phyloP scores from a whole-genome alignment of 345 rosid genomes.

The Eucalyptus curtisii region DNA sequence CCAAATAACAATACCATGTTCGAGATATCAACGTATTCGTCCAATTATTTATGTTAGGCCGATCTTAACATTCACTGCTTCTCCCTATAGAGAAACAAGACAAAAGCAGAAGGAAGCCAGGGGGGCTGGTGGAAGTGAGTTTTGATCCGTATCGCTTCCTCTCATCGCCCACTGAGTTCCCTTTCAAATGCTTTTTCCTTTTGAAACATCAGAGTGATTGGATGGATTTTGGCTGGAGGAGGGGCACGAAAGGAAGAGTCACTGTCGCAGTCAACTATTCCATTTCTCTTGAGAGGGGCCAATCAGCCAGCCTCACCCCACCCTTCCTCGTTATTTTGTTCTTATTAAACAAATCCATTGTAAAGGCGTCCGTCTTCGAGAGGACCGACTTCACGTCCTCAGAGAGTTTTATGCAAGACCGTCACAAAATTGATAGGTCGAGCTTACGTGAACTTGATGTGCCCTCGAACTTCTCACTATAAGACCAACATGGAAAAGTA shows the following conservation, averaged over 20 bases:
- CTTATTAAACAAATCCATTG: no score
- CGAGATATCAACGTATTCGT: background rate
- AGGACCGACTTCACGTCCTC: no score
- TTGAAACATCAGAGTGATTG: background rate
- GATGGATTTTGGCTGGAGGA: background rate
- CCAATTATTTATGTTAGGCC: background rate
- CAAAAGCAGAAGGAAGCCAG: background rate
- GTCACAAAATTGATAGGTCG: no score
- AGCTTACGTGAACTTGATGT: no score
- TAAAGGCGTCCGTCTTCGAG: no score
- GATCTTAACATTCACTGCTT: background rate
- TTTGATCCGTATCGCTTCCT: background rate
- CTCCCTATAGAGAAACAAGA: background rate
- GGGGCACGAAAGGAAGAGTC: background rate
- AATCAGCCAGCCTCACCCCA: background rate
- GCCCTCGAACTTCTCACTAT: no score
- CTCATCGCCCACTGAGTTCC: background rate
- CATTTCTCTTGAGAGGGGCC: background rate
- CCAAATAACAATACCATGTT: background rate
- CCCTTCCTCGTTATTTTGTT: no score
- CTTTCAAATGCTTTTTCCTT: background rate
- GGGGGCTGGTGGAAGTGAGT: background rate
- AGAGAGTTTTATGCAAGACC: no score
- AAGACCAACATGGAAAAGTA: no score
- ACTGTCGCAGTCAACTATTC: no score